A percentile compares a stretch with the other conserved stretches of the same genome.
Evolutionary conservation across 2,329 filamentous ascomycete genomes (phyloP).

Genomic region (Trichoderma sp.): DNA sequence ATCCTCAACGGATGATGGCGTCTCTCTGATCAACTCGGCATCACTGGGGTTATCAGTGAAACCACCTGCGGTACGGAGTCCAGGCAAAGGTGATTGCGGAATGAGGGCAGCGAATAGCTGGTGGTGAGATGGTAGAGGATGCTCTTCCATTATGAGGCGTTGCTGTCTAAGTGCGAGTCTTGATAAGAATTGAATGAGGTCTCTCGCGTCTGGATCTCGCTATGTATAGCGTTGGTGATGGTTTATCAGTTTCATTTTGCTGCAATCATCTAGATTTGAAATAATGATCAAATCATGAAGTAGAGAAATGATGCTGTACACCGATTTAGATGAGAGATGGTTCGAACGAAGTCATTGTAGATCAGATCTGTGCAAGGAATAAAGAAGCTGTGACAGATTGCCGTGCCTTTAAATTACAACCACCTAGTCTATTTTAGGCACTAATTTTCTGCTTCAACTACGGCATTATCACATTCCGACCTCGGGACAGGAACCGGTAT

Average conservation of each 20-base stretch:
- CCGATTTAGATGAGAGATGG: background rate
- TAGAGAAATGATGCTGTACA: background rate
- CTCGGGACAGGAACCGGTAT: background rate
- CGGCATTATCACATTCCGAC: background rate
- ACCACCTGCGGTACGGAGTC: no score
- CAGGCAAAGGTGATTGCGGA: conserved; percentile 36
- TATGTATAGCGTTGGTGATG: background rate
- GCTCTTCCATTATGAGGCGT: conserved; percentile 16
- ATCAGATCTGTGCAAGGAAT: background rate
- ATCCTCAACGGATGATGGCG: background rate
- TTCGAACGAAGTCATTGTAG: background rate
- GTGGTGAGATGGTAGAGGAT: conserved; percentile 38
- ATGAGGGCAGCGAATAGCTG: conserved; percentile 53
- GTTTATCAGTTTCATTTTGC: background rate
- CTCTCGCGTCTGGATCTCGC: background rate
- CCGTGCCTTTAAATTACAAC: background rate
- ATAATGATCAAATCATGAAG: background rate
- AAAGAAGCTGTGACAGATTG: background rate
- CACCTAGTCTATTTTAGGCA: background rate
- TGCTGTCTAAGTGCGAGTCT: background rate
- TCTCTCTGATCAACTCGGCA: background rate
- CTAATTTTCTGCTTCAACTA: background rate
- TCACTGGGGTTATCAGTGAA: background rate
- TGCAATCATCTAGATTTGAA: background rate
- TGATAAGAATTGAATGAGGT: background rate